Base-by-base conservation (phyloP, 805 yeast genomes). In the Suhomyces vadensis region DNA sequence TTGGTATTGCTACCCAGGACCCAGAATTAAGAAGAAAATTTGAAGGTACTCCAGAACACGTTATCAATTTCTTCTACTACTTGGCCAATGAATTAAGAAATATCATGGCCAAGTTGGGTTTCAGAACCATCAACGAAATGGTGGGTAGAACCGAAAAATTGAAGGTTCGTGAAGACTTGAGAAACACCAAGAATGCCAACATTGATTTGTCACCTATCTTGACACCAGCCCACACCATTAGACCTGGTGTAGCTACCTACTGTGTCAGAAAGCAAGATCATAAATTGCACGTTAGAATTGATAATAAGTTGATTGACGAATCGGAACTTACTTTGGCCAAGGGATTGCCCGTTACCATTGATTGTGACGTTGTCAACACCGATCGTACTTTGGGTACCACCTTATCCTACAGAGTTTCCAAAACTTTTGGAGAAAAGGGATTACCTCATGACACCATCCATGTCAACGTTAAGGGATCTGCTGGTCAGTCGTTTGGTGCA, bases 401-500 rank as follows among this genome's bases (percentile, higher is more conserved):
- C 2, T 75, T 92, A 56, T 89, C 97, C 2, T 94, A 92, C 75
- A 80, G 97, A 60, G 85, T 92, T 39, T 90, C 97, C 29, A 92
- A 92, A 74, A 82, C 77, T 51, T 92, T 89, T 63, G 99, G 99
- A 52, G 97, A 91, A 60, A 74, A 80, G 50, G 96, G 97, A 26
- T 75, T 92, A 59, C 99, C 99, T 16, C 92, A 88, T 58, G 97
- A 94, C 67, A 94, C 98, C 13, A 85, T 92, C 53, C 97, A 91
- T 56, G 97, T 91, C 35, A 86, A 91, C 62, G 80, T 87, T 46
- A 77, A 75, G 60, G 99, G 99, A 52, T 85, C 91, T 45, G 99
- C 99, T 22, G 99, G 99, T 60, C 99, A 92, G 73, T 90, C 97
- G 2, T 92, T 94, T 62, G 99, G 99, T 73, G 99, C 98, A 2